phyloP scores from a whole-genome alignment of 805 yeast species.

The Kodamaea nitidulidarum region DNA sequence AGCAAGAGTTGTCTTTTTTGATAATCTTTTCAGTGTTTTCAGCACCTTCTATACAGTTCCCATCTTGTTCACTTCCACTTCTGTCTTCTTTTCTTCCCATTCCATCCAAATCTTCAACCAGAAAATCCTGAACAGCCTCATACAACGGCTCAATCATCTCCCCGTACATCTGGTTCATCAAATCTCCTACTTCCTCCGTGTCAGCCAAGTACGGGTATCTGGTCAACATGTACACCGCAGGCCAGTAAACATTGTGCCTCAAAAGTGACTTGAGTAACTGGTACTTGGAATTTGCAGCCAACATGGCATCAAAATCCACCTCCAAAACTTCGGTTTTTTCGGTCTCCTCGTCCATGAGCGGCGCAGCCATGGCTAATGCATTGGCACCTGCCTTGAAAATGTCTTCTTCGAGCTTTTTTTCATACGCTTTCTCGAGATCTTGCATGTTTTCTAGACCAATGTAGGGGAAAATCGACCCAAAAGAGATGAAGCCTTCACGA shows the following conservation, averaged over 20 bases:
- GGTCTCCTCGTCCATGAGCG: constrained; percentile 60
- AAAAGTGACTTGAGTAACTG: constrained; percentile 52
- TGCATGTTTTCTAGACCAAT: constrained; percentile 52
- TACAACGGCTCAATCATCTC: constrained; percentile 2
- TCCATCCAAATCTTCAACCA: background rate
- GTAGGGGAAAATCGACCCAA: constrained; percentile 56
- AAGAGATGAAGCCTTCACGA: constrained; percentile 61
- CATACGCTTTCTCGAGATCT: constrained; percentile 41
- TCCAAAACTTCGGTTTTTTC: background rate
- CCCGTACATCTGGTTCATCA: constrained; percentile 49
- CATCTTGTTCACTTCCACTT: background rate
- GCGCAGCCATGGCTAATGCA: constrained; percentile 86
- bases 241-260: constrained; percentile 51
- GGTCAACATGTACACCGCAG: constrained; percentile 55
- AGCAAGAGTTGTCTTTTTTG: background rate
- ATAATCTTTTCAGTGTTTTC: background rate
- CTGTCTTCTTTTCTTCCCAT: background rate
- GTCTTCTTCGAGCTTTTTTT: constrained; percentile 47
- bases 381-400: constrained; percentile 62
- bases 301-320: constrained; percentile 6
- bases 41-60: background rate
- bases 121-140: constrained; percentile 16
- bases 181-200: constrained; percentile 44
- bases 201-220: constrained; percentile 59
- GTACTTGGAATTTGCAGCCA: constrained; percentile 19